Percentiles rank a stretch among this genome's conserved stretches.
These are phyloP conservation scores for Trifolium subterraneum DNA, from an alignment of 306 rosid genomes.

Conservation along the genomic window DNA sequence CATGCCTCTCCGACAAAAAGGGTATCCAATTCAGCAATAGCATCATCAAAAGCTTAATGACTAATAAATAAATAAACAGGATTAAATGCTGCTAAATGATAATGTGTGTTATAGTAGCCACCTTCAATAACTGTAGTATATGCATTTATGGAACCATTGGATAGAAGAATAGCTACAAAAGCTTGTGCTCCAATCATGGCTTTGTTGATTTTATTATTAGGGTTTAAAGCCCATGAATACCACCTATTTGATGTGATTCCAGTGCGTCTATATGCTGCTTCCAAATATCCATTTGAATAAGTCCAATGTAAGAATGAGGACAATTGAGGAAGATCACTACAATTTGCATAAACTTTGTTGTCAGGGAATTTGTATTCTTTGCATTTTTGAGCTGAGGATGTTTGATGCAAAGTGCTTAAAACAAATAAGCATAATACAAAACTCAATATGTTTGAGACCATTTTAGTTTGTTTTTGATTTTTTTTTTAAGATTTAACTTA, in stretches of 20 bases:
- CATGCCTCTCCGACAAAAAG: too few relatives aligned
- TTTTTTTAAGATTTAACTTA: not conserved
- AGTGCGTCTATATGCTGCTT: slow-evolving; percentile 59
- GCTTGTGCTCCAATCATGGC: slow-evolving; percentile 66
- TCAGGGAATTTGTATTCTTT: slow-evolving; percentile 25
- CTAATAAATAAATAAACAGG: too few relatives aligned
- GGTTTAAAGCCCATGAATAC: slow-evolving; percentile 79
- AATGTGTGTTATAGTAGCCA: too few relatives aligned
- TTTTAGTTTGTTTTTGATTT: not conserved
- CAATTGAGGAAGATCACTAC: slow-evolving; percentile 54
- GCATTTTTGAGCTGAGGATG: slow-evolving; percentile 59
- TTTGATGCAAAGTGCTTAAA: slow-evolving; percentile 33
- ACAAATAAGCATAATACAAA: slow-evolving; percentile 35
- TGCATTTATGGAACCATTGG: slow-evolving; percentile 34
- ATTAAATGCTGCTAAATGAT: too few relatives aligned
- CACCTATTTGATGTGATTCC: slow-evolving; percentile 50
- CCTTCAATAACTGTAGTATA: slow-evolving; percentile 30
- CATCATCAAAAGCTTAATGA: too few relatives aligned
- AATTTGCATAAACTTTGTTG: slow-evolving; percentile 34
- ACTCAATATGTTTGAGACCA: slow-evolving; percentile 7
- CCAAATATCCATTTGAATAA: slow-evolving; percentile 44
- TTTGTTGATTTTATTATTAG: not conserved
- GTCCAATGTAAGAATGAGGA: slow-evolving; percentile 69
- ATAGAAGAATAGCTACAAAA: slow-evolving; percentile 53
- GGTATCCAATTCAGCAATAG: too few relatives aligned